Percentiles rank a stretch among this genome's conserved stretches.
Evolutionary conservation across 73 alveolate genomes (phyloP).

Genomic region (Symbiodinium pilosum): DNA sequence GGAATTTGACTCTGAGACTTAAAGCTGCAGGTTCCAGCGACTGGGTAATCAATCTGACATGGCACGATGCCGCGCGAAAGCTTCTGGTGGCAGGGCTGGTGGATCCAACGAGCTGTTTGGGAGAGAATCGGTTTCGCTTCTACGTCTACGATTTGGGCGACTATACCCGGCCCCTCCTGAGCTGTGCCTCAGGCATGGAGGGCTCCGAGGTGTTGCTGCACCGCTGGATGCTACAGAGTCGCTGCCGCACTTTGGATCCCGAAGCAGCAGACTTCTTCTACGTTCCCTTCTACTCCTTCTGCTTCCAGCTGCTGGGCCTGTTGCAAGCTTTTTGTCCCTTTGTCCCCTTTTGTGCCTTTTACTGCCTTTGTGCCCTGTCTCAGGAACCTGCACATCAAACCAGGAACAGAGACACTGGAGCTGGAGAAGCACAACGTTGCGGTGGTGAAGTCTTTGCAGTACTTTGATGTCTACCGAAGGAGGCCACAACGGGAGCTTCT

Average conservation of each 20-base stretch:
- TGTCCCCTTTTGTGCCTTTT: no score
- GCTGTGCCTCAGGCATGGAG: conserved; percentile 78
- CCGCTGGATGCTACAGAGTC: conserved; percentile 56
- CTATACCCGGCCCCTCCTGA: conserved; percentile 37
- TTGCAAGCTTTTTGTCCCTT: no score
- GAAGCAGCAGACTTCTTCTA: conserved; percentile 32
- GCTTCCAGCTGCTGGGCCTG: conserved; percentile 37
- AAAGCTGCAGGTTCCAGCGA: neutral
- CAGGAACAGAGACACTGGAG: conserved; percentile 59
- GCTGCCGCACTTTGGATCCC: conserved; percentile 21
- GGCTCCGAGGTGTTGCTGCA: conserved; percentile 82
- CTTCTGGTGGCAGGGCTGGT: conserved; percentile 25
- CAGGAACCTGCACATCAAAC: conserved; percentile 47
- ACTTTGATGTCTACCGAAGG: conserved; percentile 64
- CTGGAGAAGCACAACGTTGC: conserved; percentile 56
- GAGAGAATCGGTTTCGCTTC: neutral
- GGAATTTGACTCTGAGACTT: neutral
- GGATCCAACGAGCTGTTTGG: conserved; percentile 19
- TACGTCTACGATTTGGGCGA: conserved; percentile 27
- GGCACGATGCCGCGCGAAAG: conserved; percentile 39
- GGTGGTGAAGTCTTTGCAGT: conserved; percentile 29
- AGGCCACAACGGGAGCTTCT: no score
- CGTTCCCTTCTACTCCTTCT: conserved; percentile 92
- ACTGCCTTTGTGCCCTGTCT: no score
- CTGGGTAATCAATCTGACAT: conserved; percentile 46